Base-by-base conservation (phyloP, 2,329 filamentous ascomycete genomes). In the Epichloe sp. region DNA sequence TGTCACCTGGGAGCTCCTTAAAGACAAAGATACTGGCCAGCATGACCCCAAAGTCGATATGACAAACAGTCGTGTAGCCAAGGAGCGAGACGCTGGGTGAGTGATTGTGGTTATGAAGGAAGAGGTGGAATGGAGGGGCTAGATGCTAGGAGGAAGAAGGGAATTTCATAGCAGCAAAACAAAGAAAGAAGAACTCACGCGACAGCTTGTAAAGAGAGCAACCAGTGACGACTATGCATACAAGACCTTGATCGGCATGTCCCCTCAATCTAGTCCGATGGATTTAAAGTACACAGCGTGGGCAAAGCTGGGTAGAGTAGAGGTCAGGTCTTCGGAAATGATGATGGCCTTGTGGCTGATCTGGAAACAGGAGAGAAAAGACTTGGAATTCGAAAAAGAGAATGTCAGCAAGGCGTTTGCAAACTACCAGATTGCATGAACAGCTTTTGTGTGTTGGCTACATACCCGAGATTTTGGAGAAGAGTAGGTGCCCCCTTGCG, bases 211-310 rank as follows among this genome's bases (percentile, higher is more conserved):
- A 57, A 53, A 49, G 53, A 58, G 51, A 63, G 61, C 60, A 63
- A 65, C 63, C 59, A 62, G 61, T 62, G 62, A 65, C 52, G 52
- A 57, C 59, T 71, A 71, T 62, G 56, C 65, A 70, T 71, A 71
- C 60, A 69, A 64, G 60, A 52, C 53, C 58, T 54, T 52, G 50
- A 49, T 41, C 36, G 44, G 44, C 37, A 55, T 57, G 51, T 56
- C 56, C 63, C 61, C 45, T 55, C 38, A 46, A 52, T 51, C 40
- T 49, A 48, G 26, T 48, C 23, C 8, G 31, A 31, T 34, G 35
- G 49, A 50, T 44, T 49, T 51, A 45, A 35, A 34, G 49, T 49
- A 47, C 51, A 46, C 43, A 44, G 49, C 41, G 44, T 41, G 46
- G 52, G 34, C 31, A 43, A 54, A 50, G 49, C 52, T 55, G 53